Base-by-base conservation (phyloP, 805 yeast genomes). In the Ogataea dorogensis region DNA sequence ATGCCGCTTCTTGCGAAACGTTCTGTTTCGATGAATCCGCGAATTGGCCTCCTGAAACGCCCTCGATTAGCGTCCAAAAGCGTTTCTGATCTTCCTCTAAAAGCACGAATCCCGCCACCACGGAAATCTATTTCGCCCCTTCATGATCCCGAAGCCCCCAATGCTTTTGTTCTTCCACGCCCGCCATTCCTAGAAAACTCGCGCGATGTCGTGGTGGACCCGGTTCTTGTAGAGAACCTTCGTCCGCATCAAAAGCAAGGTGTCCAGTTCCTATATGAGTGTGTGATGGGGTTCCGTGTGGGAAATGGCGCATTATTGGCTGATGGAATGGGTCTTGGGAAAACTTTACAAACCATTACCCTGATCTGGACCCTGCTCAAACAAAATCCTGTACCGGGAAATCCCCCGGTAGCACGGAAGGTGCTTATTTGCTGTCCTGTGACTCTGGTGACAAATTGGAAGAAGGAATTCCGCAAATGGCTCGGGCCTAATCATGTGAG, bases 251-350 rank as follows among this genome's bases (percentile, higher is more conserved):
- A 93, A 57, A 60, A 74, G 10, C 89, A 83, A 46, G 98, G 96
- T 2, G 85, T 91, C 0, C 57, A 63, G 35, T 93, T 93, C 51
- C 63, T 93, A 48, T 86, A 86, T 54, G 82, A 84, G 38, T 86
- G 96, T 49, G 73, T 89, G 1, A 75, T 83, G 81, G 95, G 95
- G 0, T 61, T 73, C 33, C 63, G 73, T 17, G 64, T 65, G 2
- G 74, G 75, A 0, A 49, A 61, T 27, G 98, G 98, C 0, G 89
- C 91, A 2, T 62, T 93, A 5, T 59, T 93, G 27, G 98, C 98
- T 0, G 98, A 93, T 59, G 98, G 91, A 50, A 93, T 93, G 98
- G 98, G 98, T 0, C 65, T 93, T 12, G 96, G 96, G 2, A 85
- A 85, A 51, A 89, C 98, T 0, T 61, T 93, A 26, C 89, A 81